Evolutionary conservation across 805 yeast genomes (phyloP), one percentile per base, ranked within the genome.

Genomic region (Lipomyces yamanashiensis): DNA sequence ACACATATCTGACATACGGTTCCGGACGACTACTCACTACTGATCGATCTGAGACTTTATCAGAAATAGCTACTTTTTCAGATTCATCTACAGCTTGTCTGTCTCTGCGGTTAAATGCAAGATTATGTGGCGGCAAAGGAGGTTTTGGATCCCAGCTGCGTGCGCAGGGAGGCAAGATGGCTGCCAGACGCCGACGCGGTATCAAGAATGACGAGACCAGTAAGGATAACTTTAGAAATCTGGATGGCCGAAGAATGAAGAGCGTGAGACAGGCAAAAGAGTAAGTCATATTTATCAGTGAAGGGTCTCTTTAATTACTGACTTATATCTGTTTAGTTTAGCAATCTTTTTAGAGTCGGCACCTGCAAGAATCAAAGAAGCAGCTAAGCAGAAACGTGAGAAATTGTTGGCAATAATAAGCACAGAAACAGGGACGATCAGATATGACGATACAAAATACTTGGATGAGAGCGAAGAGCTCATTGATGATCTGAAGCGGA

Each of bases 41-140:
- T 13, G 62, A 53, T 37, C n/a, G 13, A 17, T 1, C 44, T 5
- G 9, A 34, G 9, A n/a, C 59, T 0, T 28, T 62, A 13, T 47
- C 56, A 12, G 7, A 50, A 3, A 37, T 61, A 10, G 37, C 48
- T 10, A 6, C 45, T 13, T 4, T 34, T 36, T 23, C 37, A 7
- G 13, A 40, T 10, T 5, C 17, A 6, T 12, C 9, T 2, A 33
- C 23, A 8, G 23, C 54, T 13, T 39, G 36, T 49, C 7, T 51
- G 12, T 13, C 15, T 6, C 37, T 63, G 43, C 63, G 61, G 6
- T 1, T 64, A 12, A 60, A 49, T 23, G 51, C 48, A 15, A 57
- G 67, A 5, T n/a, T 66, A 21, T 44, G 52, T 43, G 85, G 85
- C 7, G 85, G 85, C n/a, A 82, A 82, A 72, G 85, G 85, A 23